These are phyloP conservation scores for Yamadazyma atmosphaerica DNA, from an alignment of 1,139 yeast genomes.

Conservation along the genomic window DNA sequence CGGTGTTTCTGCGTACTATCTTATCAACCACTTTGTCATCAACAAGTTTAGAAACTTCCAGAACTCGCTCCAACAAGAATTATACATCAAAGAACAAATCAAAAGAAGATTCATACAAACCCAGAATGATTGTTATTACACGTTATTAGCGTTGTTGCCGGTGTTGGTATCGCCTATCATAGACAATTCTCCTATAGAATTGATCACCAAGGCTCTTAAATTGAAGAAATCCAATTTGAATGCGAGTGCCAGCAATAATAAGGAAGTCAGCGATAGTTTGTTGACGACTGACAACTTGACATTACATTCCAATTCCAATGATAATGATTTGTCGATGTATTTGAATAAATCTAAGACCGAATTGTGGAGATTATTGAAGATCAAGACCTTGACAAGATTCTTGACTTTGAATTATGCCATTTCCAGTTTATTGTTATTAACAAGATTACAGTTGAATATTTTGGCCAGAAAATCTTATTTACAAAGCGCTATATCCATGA, in stretches of 20 bases:
- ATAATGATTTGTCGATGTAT: conserved; percentile 31
- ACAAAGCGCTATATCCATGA: conserved; percentile 72
- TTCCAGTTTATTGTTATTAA: conserved; percentile 69
- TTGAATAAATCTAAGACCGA: conserved; percentile 62
- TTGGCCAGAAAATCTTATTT: conserved; percentile 85
- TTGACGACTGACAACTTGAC: conserved; percentile 44
- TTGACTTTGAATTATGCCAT: conserved; percentile 70
- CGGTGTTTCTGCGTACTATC: conserved; percentile 56
- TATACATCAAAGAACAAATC: conserved; percentile 77
- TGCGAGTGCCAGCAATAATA: conserved; percentile 4
- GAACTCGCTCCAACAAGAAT: conserved; percentile 68
- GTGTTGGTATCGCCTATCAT: conserved; percentile 68
- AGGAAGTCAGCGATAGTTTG: conserved; percentile 28
- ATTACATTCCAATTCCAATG: conserved; percentile 30
- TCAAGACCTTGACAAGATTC: conserved; percentile 71
- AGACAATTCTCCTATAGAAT: conserved; percentile 68
- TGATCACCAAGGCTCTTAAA: conserved; percentile 69
- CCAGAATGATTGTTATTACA: conserved; percentile 85
- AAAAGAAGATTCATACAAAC: conserved; percentile 81
- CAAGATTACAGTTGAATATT: conserved; percentile 84
- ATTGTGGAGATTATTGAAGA: conserved; percentile 82
- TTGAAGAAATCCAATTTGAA: conserved; percentile 42
- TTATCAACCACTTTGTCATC: conserved; percentile 59
- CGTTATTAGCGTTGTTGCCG: conserved; percentile 81
- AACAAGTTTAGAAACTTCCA: conserved; percentile 66